Base-by-base conservation (phyloP, 306 rosid species). In the Cucurbita moschata region DNA sequence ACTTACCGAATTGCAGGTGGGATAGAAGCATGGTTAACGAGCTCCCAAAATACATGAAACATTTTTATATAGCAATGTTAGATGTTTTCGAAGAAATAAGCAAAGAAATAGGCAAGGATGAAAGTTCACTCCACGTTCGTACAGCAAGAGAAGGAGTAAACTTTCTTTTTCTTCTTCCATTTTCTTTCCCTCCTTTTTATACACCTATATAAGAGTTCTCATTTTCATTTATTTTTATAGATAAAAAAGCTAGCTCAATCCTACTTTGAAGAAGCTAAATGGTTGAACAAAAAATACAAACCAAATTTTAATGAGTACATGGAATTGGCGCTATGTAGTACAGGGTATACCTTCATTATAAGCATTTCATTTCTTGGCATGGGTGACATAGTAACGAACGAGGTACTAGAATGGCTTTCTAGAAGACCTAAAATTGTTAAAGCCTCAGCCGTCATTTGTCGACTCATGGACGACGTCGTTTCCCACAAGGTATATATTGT, bases 281-380 rank as follows among this genome's bases (percentile, higher is more conserved):
- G 91, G 91, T 53, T 75, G 40, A 44, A 85, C 43, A 52, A 54
- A 5, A 71, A 76, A 10, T 46, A 73, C 47, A 53, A 39, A 4
- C 89, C 87, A 55, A 81, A 76, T 9, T 18, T 60, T 8, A 86
- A 83, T 2, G 86, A 85, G 71, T 85, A 87, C 59, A 16, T 78
- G 23, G 3, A 4, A 2, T 7, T n/a, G 26, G 75, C 80, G 18
- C 18, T 55, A 8, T 53, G 1, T 44, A 23, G 70, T 2, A 10
- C 57, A 16, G 40, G 80, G 13, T 76, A 76, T 49, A 10, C 15
- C 2, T 1, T 64, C 51, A 71, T 72, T 4, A 7, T 71, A 42
- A 65, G 67, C 19, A 21, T 46, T 5, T 76, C 65, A 43, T 71
- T 72, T 12, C 30, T 64, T 15, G 56, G 77, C 8, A 80, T 76